Percentiles rank a stretch among this genome's conserved stretches.
Evolutionary conservation across 2,329 filamentous ascomycete species (phyloP).

Genomic region (Capronia americana): DNA sequence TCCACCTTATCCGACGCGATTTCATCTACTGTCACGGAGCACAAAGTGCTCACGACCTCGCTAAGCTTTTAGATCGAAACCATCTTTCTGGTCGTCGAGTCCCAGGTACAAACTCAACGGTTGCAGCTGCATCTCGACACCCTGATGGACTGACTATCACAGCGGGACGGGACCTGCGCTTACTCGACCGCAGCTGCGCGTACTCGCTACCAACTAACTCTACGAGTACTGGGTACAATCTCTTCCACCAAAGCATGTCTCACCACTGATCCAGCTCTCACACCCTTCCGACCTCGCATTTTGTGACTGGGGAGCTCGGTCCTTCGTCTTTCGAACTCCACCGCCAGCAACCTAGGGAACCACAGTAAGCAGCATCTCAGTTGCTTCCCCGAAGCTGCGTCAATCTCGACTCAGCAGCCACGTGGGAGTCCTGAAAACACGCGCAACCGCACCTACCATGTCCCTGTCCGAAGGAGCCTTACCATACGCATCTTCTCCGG

Average conservation of each 20-base stretch:
- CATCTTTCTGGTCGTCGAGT: neutral
- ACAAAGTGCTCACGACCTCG: neutral
- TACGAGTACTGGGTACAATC: no score
- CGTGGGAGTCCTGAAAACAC: neutral
- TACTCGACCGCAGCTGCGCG: neutral
- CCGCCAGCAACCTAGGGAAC: neutral
- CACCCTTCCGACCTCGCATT: neutral
- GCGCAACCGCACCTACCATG: neutral
- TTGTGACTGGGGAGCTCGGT: neutral
- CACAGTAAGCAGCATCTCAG: neutral
- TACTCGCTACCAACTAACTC: neutral
- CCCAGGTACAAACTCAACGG: neutral
- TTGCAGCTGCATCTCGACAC: neutral
- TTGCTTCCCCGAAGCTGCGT: neutral
- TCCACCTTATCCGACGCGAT: neutral
- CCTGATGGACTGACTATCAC: neutral
- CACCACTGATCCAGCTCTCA: neutral
- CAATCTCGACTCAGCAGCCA: slow-evolving; percentile 15
- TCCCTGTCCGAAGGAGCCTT: neutral
- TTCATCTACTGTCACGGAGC: neutral
- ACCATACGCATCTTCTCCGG: neutral
- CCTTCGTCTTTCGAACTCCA: neutral
- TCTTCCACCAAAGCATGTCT: neutral
- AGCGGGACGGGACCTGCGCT: neutral
- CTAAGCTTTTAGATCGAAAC: neutral